phyloP scores from a whole-genome alignment of 768 basidiomycete genomes.

The Suillus occidentalis region DNA sequence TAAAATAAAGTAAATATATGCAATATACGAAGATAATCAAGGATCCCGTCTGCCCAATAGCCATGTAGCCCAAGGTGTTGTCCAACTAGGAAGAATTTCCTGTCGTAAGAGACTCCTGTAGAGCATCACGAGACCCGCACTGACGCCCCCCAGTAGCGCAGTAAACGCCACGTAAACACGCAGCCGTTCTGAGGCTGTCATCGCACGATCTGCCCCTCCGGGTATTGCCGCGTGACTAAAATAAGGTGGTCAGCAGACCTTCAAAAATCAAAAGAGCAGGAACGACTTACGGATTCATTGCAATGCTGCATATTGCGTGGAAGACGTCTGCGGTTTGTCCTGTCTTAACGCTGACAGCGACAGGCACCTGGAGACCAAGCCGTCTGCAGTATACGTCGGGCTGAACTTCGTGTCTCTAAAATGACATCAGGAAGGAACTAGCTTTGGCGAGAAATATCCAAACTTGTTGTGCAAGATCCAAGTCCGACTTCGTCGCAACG shows the following conservation, averaged over 20 bases:
- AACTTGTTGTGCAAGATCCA: constrained; percentile 94
- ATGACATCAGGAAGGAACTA: constrained; percentile 8
- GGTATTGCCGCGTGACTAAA: constrained; percentile 67
- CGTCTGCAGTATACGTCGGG: constrained; percentile 95
- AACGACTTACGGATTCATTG: constrained; percentile 78
- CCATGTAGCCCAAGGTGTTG: constrained; percentile 66
- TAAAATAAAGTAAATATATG: constrained; percentile 12
- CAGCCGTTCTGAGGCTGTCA: constrained; percentile 67
- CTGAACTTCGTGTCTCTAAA: constrained; percentile 93
- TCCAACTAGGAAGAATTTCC: constrained; percentile 51
- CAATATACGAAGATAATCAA: constrained; percentile 17
- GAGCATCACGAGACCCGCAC: constrained; percentile 69
- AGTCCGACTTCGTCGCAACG: constrained; percentile 98
- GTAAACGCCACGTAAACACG: constrained; percentile 73
- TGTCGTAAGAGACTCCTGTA: constrained; percentile 67
- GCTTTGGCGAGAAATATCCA: constrained; percentile 19
- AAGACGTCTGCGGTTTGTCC: constrained; percentile 86
- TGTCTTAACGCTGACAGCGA: constrained; percentile 88
- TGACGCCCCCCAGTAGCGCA: constrained; percentile 70
- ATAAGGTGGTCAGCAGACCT: constrained; percentile 15
- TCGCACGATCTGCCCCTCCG: constrained; percentile 78
- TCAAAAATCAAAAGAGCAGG: constrained; percentile 8
- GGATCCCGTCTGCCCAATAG: constrained; percentile 51
- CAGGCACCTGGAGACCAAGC: constrained; percentile 87
- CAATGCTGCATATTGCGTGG: constrained; percentile 80